phyloP scores from a whole-genome alignment of 345 rosid genomes.

The Eutrema japonicum region DNA sequence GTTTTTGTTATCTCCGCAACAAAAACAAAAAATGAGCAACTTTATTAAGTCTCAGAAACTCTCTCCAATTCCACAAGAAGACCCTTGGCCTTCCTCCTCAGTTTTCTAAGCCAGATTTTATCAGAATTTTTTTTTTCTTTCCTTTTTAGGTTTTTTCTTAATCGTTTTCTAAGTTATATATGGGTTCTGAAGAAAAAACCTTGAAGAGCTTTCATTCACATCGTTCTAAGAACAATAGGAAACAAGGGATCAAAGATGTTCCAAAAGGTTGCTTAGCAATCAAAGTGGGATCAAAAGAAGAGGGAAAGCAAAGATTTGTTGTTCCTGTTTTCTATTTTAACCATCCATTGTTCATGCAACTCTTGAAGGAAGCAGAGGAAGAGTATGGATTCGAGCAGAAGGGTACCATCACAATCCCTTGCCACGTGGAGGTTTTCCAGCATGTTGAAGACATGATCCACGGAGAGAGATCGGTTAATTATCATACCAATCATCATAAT shows the following conservation, averaged over 20 bases:
- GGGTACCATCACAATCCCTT: constrained; percentile 66
- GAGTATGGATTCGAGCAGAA: constrained; percentile 70
- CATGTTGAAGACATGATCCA: constrained; percentile 58
- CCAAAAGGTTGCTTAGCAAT: constrained; percentile 68
- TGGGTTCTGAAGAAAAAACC: constrained; percentile 41
- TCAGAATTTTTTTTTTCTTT: background rate
- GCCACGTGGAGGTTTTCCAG: constrained; percentile 62
- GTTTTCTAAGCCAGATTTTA: constrained; percentile 27
- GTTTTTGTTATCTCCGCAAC: constrained; percentile 9
- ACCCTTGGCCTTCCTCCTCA: constrained; percentile 48
- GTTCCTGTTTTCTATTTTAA: constrained; percentile 60
- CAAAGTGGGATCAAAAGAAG: constrained; percentile 56
- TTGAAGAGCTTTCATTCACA: constrained; percentile 24
- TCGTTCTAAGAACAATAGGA: constrained; percentile 34
- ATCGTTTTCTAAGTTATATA: background rate
- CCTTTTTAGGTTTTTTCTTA: background rate
- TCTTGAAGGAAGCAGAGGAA: constrained; percentile 59
- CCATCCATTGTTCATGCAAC: constrained; percentile 65
- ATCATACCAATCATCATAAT: constrained; percentile 43
- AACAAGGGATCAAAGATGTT: constrained; percentile 47
- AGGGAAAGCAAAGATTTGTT: constrained; percentile 55
- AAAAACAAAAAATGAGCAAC: constrained; percentile 43
- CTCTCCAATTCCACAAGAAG: constrained; percentile 41
- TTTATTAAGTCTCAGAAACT: constrained; percentile 36
- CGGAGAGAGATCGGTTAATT: constrained; percentile 52